Base-by-base conservation (phyloP, 1,139 yeast species). In the Yamadazyma triangularis region DNA sequence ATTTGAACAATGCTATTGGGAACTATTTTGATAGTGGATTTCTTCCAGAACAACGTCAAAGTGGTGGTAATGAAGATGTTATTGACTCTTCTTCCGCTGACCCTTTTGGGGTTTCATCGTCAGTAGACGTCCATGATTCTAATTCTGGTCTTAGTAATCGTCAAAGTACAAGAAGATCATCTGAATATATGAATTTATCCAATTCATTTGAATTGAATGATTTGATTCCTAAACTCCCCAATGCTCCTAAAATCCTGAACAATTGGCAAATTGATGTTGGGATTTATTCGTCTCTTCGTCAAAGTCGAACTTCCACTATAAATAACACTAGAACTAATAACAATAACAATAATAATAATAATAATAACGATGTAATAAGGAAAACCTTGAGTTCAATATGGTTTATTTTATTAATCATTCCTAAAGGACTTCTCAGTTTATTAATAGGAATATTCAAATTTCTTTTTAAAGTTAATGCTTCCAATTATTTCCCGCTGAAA, bases 1-100 rank as follows among this genome's bases (percentile, higher is more conserved):
- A 74, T 43, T 51, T 76, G 35, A 76, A 75, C 40, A 59, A 59
- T 33, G 72, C 80, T 10, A 56, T 73, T 16, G 64, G 71, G 8
- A 56, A 67, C 31, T 76, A 59, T 45, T 73, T 75, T 41, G 82
- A 76, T 39, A 56, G 64, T 11, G 75, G 77, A 23, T 65, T 67
- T 36, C 60, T 58, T 2, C 40, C 56, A 20, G 47, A 57, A 24
- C 36, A 33, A 18, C 13, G 4, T 13, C 32, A 13, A 7, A 18
- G 21, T 18, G 8, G 10, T 18, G 7, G n/a, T n/a, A n/a, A n/a
- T n/a, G n/a, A n/a, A n/a, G 20, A 18, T 7, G 6, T 9, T 7
- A 18, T 18, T 18, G 20, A 18, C 9, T 7, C 20, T 13, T n/a
- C n/a, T n/a, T n/a, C 19, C 10, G 13, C 11, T 22, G 9, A 11